A percentile compares a stretch with the other conserved stretches of the same genome.
These are phyloP conservation scores for Cercospora berteroae DNA, from an alignment of 2,329 filamentous ascomycete species.

Conservation along the genomic window DNA sequence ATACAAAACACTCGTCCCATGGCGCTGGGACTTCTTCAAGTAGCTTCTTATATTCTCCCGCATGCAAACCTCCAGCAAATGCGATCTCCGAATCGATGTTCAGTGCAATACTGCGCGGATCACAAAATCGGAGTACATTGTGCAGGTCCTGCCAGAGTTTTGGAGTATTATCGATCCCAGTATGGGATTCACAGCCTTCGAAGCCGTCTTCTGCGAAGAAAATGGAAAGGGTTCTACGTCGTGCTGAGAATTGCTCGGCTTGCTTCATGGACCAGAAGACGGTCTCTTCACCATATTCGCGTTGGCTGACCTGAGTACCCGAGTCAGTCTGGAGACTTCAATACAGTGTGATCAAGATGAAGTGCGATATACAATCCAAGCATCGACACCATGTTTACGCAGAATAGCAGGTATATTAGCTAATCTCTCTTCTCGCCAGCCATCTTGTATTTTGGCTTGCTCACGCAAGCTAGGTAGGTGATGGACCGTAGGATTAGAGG, in stretches of 20 bases:
- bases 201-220: conserved; percentile 19
- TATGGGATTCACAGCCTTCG: conserved; percentile 11
- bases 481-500: conserved; percentile 5
- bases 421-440: conserved; percentile 22
- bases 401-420: conserved; percentile 22
- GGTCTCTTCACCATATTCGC: conserved; percentile 28
- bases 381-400: conserved; percentile 23
- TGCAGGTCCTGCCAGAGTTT: conserved; percentile 15
- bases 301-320: conserved; percentile 19
- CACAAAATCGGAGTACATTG: conserved; percentile 12
- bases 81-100: conserved; percentile 23
- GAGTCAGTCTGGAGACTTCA: neutral
- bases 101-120: conserved; percentile 19
- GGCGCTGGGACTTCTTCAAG: conserved; percentile 8
- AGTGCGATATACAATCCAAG: conserved; percentile 21
- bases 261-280: conserved; percentile 28
- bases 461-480: conserved; percentile 20
- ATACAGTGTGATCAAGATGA: neutral
- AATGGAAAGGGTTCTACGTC: conserved; percentile 22
- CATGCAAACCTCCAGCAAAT: conserved; percentile 24
- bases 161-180: conserved; percentile 26
- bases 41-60: conserved; percentile 17
- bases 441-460: conserved; percentile 24
- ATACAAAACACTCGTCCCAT: conserved; percentile 17
- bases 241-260: conserved; percentile 25